These are phyloP conservation scores for Penicillium decumbens DNA, from an alignment of 2,329 filamentous ascomycete genomes.

Conservation along the genomic window DNA sequence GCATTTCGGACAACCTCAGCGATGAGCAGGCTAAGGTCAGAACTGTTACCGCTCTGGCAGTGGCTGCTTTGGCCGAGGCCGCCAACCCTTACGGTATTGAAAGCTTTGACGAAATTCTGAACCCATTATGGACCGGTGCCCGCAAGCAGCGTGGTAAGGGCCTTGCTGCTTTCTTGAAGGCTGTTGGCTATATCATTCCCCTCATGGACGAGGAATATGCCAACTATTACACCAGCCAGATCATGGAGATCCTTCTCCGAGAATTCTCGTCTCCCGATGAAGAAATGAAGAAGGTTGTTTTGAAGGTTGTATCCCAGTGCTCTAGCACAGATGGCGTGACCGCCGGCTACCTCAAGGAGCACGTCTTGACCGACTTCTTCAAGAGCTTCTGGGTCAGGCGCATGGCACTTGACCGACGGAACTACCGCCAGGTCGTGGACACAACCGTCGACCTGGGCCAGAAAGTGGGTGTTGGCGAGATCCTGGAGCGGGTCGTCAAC, in stretches of 20 bases:
- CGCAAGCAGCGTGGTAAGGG: constrained; percentile 96
- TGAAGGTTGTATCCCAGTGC: constrained; percentile 96
- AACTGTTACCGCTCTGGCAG: constrained; percentile 90
- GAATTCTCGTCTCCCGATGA: constrained; percentile 97
- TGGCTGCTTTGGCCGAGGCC: constrained; percentile 90
- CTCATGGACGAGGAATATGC: constrained; percentile 99
- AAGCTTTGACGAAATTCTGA: constrained; percentile 95
- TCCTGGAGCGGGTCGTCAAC: constrained; percentile 84
- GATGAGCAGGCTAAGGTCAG: constrained; percentile 97
- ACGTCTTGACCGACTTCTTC: constrained; percentile 94
- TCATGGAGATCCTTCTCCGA: constrained; percentile 95
- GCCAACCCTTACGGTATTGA: constrained; percentile 98
- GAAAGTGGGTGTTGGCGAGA: constrained; percentile 96
- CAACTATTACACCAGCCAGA: constrained; percentile 97
- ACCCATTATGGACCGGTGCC: constrained; percentile 93
- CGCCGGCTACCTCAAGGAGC: constrained; percentile 87
- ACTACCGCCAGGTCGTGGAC: constrained; percentile 96
- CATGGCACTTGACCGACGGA: constrained; percentile 95
- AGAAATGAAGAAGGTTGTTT: constrained; percentile 99
- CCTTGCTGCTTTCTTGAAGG: constrained; percentile 91
- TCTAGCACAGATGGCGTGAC: constrained; percentile 93
- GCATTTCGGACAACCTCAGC: constrained; percentile 90
- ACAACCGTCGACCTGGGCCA: constrained; percentile 95
- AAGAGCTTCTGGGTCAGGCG: constrained; percentile 97
- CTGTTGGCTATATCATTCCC: constrained; percentile 95